phyloP scores from a whole-genome alignment of 148 eudicot genomes.

The Vaccinium myrtillus region DNA sequence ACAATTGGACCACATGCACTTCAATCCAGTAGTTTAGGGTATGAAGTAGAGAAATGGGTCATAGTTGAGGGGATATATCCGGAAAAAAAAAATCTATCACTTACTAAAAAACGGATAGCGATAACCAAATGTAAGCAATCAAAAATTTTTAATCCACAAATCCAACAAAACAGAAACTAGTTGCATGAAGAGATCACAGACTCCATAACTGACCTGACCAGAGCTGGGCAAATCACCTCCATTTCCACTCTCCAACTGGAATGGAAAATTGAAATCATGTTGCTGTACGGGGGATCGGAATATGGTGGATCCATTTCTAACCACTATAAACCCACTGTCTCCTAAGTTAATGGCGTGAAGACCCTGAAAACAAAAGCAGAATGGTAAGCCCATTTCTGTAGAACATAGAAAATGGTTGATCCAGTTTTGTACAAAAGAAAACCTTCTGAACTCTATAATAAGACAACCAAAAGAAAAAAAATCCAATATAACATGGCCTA shows the following conservation, averaged over 20 bases:
- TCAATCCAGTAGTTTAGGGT: too few species aligned
- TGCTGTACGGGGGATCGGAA: conserved; percentile 82
- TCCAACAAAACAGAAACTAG: neutral
- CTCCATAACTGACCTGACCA: conserved; percentile 58
- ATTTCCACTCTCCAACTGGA: conserved; percentile 72
- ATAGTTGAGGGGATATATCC: too few species aligned
- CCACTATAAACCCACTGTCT: conserved; percentile 82
- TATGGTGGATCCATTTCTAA: conserved; percentile 73
- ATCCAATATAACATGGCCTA: neutral
- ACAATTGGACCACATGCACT: too few species aligned
- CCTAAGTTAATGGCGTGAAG: conserved; percentile 80
- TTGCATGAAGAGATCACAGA: neutral
- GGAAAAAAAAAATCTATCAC: neutral
- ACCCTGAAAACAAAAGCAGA: conserved; percentile 45
- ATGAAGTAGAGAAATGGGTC: too few species aligned
- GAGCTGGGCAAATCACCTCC: conserved; percentile 78
- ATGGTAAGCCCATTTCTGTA: conserved; percentile 18
- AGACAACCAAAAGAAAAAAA: neutral
- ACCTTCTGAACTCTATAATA: neutral
- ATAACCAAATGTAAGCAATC: neutral
- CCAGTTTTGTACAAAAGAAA: neutral
- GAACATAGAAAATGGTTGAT: neutral
- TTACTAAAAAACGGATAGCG: neutral
- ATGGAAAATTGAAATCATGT: conserved; percentile 85
- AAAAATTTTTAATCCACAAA: neutral